Evolutionary conservation across 2,329 filamentous ascomycete genomes (phyloP).

Genomic region (Cladosporium sp.): DNA sequence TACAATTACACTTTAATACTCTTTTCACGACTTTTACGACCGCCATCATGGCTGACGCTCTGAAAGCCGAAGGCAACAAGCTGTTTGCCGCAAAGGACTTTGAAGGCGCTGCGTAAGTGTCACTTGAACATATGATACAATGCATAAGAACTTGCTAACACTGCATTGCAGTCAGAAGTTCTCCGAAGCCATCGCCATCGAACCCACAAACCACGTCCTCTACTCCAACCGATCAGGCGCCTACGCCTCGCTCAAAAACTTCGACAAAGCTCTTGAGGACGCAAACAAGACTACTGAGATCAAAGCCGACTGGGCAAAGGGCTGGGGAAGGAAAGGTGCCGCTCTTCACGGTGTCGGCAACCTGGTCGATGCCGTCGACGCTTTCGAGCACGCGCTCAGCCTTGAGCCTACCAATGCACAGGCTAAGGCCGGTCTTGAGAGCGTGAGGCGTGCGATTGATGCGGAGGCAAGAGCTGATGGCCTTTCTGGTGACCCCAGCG

Average conservation of each 20-base stretch:
- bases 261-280: slow-evolving; percentile 77
- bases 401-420: slow-evolving; percentile 87
- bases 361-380: slow-evolving; percentile 77
- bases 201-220: slow-evolving; percentile 89
- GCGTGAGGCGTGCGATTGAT: slow-evolving; percentile 85
- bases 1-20: not conserved
- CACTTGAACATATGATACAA: not conserved
- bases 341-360: slow-evolving; percentile 86
- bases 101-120: slow-evolving; percentile 82
- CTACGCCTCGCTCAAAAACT: slow-evolving; percentile 86
- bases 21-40: slow-evolving; percentile 11
- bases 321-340: slow-evolving; percentile 88
- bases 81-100: slow-evolving; percentile 98
- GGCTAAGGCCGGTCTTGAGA: slow-evolving; percentile 80
- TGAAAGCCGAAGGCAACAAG: slow-evolving; percentile 98
- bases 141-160: slow-evolving; percentile 9
- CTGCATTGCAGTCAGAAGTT: slow-evolving; percentile 73
- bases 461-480: slow-evolving; percentile 64
- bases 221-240: slow-evolving; percentile 93
- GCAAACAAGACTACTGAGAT: slow-evolving; percentile 89
- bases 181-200: slow-evolving; percentile 82
- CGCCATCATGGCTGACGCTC: slow-evolving; percentile 62
- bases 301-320: slow-evolving; percentile 98
- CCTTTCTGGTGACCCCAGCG: slow-evolving; percentile 60
- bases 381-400: slow-evolving; percentile 92